A percentile compares a stretch with the other conserved stretches of the same genome.
Evolutionary conservation across 768 basidiomycete genomes (phyloP).

Genomic region (Russula lepida): DNA sequence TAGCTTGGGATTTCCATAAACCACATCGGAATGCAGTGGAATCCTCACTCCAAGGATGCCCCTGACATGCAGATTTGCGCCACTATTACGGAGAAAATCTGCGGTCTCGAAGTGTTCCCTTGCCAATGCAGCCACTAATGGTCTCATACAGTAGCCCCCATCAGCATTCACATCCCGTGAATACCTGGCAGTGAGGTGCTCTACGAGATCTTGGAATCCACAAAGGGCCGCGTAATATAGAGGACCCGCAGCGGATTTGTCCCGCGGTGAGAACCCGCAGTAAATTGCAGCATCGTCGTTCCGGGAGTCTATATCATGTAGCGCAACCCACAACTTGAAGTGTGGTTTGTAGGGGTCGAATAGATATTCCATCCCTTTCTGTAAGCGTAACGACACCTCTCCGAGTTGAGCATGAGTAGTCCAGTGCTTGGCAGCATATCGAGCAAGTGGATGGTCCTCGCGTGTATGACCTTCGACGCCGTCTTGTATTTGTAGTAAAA

Average conservation of each 20-base stretch:
- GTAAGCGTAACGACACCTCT: too few relatives aligned
- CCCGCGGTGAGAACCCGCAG: neutral
- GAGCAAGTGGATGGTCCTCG: too few relatives aligned
- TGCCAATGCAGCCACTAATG: neutral
- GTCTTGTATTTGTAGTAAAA: neutral
- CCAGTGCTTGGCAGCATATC: neutral
- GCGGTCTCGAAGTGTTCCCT: neutral
- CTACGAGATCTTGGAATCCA: neutral
- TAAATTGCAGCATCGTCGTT: neutral
- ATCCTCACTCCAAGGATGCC: rapidly evolving
- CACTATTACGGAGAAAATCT: neutral
- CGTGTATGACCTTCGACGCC: neutral
- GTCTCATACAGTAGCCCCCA: neutral
- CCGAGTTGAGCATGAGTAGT: neutral
- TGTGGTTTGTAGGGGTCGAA: neutral
- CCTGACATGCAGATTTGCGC: neutral
- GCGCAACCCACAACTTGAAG: neutral
- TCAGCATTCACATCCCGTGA: neutral
- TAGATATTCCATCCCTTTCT: too few relatives aligned
- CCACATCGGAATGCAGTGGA: neutral
- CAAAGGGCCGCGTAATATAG: neutral
- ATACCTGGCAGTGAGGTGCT: neutral
- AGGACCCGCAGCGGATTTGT: neutral
- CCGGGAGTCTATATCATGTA: neutral
- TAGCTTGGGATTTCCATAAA: neutral